A percentile compares a stretch with the other conserved stretches of the same genome.
Evolutionary conservation across 805 yeast species (phyloP).

Genomic region (Candida namnaoensis): DNA sequence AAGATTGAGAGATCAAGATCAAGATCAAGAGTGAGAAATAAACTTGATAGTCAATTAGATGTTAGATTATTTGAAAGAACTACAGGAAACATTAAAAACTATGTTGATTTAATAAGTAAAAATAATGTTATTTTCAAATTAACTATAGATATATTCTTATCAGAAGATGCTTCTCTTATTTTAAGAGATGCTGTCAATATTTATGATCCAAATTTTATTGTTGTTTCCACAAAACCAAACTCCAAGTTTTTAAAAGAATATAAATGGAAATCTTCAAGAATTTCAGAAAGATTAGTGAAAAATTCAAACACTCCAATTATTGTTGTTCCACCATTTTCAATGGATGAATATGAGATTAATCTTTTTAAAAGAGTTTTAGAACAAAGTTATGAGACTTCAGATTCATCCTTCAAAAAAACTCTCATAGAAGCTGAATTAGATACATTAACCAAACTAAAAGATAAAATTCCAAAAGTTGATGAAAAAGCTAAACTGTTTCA

Average conservation of each 20-base stretch:
- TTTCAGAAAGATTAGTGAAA: slow-evolving; percentile 57
- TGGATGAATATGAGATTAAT: slow-evolving; percentile 40
- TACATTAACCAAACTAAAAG: background rate
- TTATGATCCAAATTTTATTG: slow-evolving; percentile 52
- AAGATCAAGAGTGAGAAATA: slow-evolving; percentile 1
- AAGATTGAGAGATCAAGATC: background rate
- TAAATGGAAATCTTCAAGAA: slow-evolving; percentile 53
- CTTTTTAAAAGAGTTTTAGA: slow-evolving; percentile 24
- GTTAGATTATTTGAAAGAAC: slow-evolving; percentile 39
- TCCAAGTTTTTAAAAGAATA: slow-evolving; percentile 35
- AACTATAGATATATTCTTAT: slow-evolving; percentile 54
- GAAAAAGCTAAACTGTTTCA: background rate
- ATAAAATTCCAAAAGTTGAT: background rate
- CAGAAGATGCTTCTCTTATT: slow-evolving; percentile 41
- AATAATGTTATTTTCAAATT: slow-evolving; percentile 39
- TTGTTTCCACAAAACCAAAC: slow-evolving; percentile 45
- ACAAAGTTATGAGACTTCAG: too few species aligned
- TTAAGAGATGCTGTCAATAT: slow-evolving; percentile 50
- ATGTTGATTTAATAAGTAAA: slow-evolving; percentile 36
- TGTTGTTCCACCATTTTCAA: slow-evolving; percentile 53
- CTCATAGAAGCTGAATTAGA: slow-evolving; percentile 3
- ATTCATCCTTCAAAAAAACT: slow-evolving; percentile 2
- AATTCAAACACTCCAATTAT: slow-evolving; percentile 60
- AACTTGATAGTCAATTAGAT: background rate
- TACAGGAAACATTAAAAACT: slow-evolving; percentile 43